These are phyloP conservation scores for Thielaviopsis ethacetica DNA, from an alignment of 2,329 filamentous ascomycete species.

Conservation along the genomic window DNA sequence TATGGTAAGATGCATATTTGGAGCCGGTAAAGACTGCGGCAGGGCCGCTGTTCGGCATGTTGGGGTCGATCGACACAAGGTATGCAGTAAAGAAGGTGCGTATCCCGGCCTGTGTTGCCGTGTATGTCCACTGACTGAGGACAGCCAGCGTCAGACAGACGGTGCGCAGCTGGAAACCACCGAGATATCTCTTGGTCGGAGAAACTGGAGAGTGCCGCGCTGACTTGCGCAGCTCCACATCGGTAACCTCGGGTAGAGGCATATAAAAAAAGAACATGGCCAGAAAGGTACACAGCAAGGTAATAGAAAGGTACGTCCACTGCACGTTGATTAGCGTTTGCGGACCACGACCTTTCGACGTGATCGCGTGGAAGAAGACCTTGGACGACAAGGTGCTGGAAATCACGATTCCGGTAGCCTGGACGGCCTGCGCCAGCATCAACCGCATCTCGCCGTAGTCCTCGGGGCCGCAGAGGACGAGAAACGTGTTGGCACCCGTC, in stretches of 20 bases:
- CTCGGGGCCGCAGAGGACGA: constrained; percentile 54
- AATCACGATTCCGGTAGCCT: constrained; percentile 58
- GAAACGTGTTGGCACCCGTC: constrained; percentile 64
- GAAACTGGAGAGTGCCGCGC: constrained; percentile 33
- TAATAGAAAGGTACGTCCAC: constrained; percentile 74
- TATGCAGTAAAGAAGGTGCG: constrained; percentile 43
- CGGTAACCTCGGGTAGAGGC: constrained; percentile 44
- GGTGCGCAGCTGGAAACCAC: constrained; percentile 34
- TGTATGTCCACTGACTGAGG: constrained; percentile 62
- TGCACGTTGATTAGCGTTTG: constrained; percentile 55
- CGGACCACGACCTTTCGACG: constrained; percentile 29
- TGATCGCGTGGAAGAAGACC: constrained; percentile 44
- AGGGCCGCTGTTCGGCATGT: constrained; percentile 28
- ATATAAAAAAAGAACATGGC: constrained; percentile 54
- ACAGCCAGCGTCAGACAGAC: constrained; percentile 52
- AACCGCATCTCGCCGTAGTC: constrained; percentile 60
- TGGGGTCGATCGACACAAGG: constrained; percentile 20
- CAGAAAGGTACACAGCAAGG: constrained; percentile 54
- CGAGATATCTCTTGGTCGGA: constrained; percentile 29
- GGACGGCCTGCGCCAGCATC: constrained; percentile 58
- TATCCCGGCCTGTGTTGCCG: constrained; percentile 54
- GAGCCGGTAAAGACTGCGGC: constrained; percentile 16
- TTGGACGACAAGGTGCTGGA: constrained; percentile 57
- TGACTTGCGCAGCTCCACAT: constrained; percentile 35
- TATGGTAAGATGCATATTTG: constrained; percentile 16